Conservation (phyloP, 2,329 filamentous ascomycete genomes). For the Beauveria bassiana region DNA sequence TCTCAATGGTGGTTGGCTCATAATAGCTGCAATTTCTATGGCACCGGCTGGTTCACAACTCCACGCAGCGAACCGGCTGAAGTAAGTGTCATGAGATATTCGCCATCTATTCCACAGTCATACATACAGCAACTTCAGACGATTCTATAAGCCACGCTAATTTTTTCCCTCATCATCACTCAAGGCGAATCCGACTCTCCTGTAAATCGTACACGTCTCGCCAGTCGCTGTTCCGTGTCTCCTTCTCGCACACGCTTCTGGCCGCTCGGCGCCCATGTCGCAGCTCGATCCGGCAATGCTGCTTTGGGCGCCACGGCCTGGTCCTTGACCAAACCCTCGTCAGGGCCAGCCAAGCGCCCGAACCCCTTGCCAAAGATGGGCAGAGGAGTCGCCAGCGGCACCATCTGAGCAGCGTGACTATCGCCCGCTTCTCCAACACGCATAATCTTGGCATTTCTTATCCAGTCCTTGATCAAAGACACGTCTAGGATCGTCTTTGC, state of each 20-base stretch:
- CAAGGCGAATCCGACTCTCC: neutral
- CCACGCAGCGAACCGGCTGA: neutral
- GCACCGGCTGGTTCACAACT: neutral
- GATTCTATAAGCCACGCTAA: neutral
- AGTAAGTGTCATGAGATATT: neutral
- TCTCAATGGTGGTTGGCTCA: no score
- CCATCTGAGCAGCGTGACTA: conserved; percentile 40
- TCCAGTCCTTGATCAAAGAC: conserved; percentile 50
- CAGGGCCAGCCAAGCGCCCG: conserved; percentile 32
- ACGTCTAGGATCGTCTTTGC: conserved; percentile 53
- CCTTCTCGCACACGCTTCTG: neutral
- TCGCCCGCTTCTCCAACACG: conserved; percentile 20
- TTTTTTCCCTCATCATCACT: neutral
- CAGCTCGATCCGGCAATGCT: neutral
- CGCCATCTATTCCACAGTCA: neutral
- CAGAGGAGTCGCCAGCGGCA: conserved; percentile 36
- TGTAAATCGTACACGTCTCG: conserved; percentile 6
- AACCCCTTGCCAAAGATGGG: conserved; percentile 45
- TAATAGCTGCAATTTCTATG: no score
- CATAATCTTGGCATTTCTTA: conserved; percentile 42
- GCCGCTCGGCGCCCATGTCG: neutral
- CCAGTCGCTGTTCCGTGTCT: neutral
- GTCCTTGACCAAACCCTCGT: conserved; percentile 36
- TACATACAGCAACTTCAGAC: neutral
- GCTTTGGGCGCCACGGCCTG: conserved; percentile 11